Base-by-base conservation (phyloP, 345 rosid species). In the Gossypium australe region DNA sequence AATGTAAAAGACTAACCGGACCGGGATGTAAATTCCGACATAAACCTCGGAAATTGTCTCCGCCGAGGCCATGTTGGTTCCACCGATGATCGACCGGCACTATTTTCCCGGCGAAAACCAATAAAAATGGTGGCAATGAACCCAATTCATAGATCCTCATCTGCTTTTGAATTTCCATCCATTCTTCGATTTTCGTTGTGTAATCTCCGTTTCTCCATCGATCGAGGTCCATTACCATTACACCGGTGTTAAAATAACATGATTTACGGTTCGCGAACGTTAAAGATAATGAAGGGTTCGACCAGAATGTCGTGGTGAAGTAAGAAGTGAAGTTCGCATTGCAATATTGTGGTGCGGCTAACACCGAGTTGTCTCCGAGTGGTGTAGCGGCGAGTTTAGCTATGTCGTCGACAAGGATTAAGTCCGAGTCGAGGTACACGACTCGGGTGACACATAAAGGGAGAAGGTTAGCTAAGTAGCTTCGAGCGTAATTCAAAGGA, bases 281-380 rank as follows among this genome's bases (percentile, higher is more conserved):
- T 4, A 89, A 72, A 0, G 97, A 87, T 4, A 90, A 76, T 0
- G 94, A 79, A 5, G 93, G 97, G 48, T 84, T 90, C 0, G 96
- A 86, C 97, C 97, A 92, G 70, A 92, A 90, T 0, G 90, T 77
- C 0, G 82, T 82, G 0, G 97, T 92, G 79, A 94, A 92, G 76
- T 94, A 90, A 0, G 91, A 85, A 0, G 96, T 94, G 89, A 94
- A 92, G 62, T 94, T 94, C 0, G 98, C 98, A 82, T 89, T 90
- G 82, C 98, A 94, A 82, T 94, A 85, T 67, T 92, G 97, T 1
- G 98, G 98, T 38, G 98, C 98, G 14, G 97, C 98, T 18, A 94
- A 88, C 3, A 92, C 90, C 0, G 89, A 71, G 44, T 63, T 67
- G 14, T 71, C 75, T 7, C 87, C 93, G 20, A 94, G 92, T 12